These are phyloP conservation scores for Rhynchospora pubera DNA, from an alignment of 176 grass and related monocot genomes.

Conservation along the genomic window DNA sequence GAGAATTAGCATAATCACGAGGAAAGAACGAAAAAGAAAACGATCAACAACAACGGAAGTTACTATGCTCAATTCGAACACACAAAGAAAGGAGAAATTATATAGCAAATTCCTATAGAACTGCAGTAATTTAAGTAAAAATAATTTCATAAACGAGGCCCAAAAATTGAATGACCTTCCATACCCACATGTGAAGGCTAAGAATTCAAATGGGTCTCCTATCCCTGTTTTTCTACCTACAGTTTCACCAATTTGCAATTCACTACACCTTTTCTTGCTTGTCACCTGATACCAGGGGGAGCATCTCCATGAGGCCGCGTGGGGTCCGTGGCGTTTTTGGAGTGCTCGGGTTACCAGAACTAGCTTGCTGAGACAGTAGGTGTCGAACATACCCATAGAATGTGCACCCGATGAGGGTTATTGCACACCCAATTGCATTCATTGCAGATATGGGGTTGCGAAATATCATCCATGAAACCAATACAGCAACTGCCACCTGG, in stretches of 20 bases:
- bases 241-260: not conserved
- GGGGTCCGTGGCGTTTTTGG: constrained; percentile 29
- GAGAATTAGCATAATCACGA: not conserved
- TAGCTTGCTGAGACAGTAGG: constrained; percentile 48
- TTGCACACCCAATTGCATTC: constrained; percentile 76
- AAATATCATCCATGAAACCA: constrained; percentile 90
- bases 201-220: constrained; percentile 12
- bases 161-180: not conserved
- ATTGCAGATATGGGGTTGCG: constrained; percentile 80
- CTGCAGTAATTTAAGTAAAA: not conserved
- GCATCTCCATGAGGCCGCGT: constrained; percentile 63
- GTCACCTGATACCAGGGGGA: constrained; percentile 58
- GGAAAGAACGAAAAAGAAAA: not conserved
- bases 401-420: constrained; percentile 80
- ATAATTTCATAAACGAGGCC: not conserved
- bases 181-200: not conserved
- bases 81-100: constrained; percentile 4
- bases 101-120: constrained; percentile 5
- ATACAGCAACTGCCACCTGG: constrained; percentile 86
- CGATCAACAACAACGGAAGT: not conserved
- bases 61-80: not conserved
- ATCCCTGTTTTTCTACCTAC: constrained; percentile 20
- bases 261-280: constrained; percentile 74
- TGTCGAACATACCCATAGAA: constrained; percentile 94
- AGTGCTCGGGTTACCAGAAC: constrained; percentile 17